Conservation (phyloP, 768 basidiomycete genomes). For the Mycena vitilis region DNA sequence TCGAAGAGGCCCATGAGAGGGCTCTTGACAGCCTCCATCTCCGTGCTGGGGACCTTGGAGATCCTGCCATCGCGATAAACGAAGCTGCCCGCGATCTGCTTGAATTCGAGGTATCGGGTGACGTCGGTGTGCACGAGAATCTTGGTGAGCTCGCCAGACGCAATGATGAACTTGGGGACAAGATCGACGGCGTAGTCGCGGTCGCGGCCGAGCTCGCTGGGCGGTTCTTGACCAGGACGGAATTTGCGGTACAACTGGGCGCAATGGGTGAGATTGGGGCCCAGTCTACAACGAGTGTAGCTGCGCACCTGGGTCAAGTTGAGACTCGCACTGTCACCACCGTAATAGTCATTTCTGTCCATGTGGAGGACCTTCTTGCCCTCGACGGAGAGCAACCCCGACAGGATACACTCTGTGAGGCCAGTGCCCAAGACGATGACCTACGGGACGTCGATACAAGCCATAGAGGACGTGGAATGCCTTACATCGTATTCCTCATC, state of each 20-base stretch:
- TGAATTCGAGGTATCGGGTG: constrained; percentile 98
- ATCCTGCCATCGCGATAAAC: constrained; percentile 97
- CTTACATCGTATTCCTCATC: constrained; percentile 98
- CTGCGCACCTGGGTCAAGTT: constrained; percentile 92
- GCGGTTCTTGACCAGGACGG: constrained; percentile 79
- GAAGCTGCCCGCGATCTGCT: constrained; percentile 98
- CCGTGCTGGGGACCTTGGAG: constrained; percentile 97
- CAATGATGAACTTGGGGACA: constrained; percentile 99
- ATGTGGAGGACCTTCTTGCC: constrained; percentile 99
- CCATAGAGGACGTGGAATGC: constrained; percentile 5
- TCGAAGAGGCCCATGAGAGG: constrained; percentile 99
- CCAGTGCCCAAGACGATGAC: constrained; percentile 96
- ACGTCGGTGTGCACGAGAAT: constrained; percentile 99
- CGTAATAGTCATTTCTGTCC: constrained; percentile 99
- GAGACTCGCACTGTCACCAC: constrained; percentile 95
- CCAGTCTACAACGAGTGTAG: constrained; percentile 23
- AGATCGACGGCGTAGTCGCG: constrained; percentile 98
- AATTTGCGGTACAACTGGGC: constrained; percentile 95
- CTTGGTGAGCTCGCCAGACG: constrained; percentile 95
- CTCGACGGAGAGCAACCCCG: constrained; percentile 97
- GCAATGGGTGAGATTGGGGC: constrained; percentile 34
- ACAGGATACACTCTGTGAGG: constrained; percentile 97
- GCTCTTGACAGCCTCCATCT: constrained; percentile 95
- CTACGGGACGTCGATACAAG: constrained; percentile 51
- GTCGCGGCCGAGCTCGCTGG: constrained; percentile 91